These are phyloP conservation scores for Lodderomyces parapsilosis DNA, from an alignment of 1,139 yeast genomes.

Conservation along the genomic window DNA sequence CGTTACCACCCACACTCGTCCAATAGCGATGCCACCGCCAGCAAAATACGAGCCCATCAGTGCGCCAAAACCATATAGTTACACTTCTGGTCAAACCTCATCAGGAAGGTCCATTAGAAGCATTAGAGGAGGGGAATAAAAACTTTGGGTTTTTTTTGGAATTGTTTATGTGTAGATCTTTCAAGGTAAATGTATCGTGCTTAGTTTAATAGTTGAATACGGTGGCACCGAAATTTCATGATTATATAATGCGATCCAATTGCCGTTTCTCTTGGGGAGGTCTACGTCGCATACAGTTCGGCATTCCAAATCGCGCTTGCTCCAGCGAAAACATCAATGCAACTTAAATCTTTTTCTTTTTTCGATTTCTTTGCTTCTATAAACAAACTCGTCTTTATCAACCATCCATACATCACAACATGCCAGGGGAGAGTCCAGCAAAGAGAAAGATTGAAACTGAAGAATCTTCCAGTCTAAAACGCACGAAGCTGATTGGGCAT, in stretches of 20 bases:
- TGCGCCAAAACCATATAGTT: neutral
- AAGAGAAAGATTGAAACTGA: conserved; percentile 22
- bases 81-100: neutral
- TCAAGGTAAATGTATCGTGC: too few relatives aligned
- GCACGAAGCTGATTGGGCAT: conserved; percentile 14
- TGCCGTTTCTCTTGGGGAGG: too few relatives aligned
- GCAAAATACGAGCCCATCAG: neutral
- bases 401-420: conserved; percentile 5
- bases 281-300: too few relatives aligned
- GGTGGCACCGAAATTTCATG: too few relatives aligned
- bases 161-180: too few relatives aligned
- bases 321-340: too few relatives aligned
- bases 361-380: neutral
- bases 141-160: too few relatives aligned
- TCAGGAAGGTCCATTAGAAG: conserved; percentile 1
- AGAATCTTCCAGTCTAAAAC: conserved; percentile 15
- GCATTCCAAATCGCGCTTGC: too few relatives aligned
- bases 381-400: neutral
- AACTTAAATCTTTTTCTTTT: too few relatives aligned
- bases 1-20: neutral
- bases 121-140: neutral
- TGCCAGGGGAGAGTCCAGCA: conserved; percentile 19
- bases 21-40: neutral
- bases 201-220: too few relatives aligned
- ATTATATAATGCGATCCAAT: too few relatives aligned